Conservation (phyloP, 805 yeast species). For the Barnettozyma vustinii region DNA sequence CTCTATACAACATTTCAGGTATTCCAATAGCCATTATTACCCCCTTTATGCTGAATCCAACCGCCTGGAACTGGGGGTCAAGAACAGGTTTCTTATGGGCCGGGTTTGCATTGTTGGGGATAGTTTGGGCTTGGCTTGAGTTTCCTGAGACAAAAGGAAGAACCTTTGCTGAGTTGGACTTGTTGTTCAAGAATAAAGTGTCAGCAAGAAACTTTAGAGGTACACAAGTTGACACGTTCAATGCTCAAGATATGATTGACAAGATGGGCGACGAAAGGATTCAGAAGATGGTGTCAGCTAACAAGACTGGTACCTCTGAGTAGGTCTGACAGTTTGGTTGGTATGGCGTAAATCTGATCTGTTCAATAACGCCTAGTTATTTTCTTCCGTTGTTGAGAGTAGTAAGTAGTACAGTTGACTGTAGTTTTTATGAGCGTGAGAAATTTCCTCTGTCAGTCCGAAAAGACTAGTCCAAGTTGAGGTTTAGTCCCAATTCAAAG, state of each 20-base stretch:
- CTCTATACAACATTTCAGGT: constrained; percentile 28
- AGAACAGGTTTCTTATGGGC: constrained; percentile 43
- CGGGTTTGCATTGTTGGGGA: constrained; percentile 28
- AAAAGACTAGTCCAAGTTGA: background rate
- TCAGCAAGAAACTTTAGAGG: constrained; percentile 28
- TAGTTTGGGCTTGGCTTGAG: constrained; percentile 42
- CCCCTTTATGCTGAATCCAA: constrained; percentile 45
- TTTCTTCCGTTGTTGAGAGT: too few species aligned
- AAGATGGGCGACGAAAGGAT: constrained; percentile 18
- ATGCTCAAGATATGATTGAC: constrained; percentile 13
- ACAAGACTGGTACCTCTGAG: too few species aligned
- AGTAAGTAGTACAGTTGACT: too few species aligned
- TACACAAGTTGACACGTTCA: constrained; percentile 18
- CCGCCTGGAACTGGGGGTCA: constrained; percentile 38
- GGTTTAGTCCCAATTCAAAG: background rate
- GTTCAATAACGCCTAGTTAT: too few species aligned
- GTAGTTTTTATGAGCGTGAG: too few species aligned
- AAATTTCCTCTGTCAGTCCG: too few species aligned
- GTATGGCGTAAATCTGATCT: too few species aligned
- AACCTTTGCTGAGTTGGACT: constrained; percentile 53
- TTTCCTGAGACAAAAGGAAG: constrained; percentile 53
- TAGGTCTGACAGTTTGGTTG: too few species aligned
- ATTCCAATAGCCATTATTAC: constrained; percentile 32
- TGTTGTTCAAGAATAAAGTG: constrained; percentile 34
- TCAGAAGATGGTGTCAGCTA: constrained; percentile 11